Evolutionary conservation across 495 filamentous ascomycete genomes (phyloP).

Genomic region (Extremus antarcticus): DNA sequence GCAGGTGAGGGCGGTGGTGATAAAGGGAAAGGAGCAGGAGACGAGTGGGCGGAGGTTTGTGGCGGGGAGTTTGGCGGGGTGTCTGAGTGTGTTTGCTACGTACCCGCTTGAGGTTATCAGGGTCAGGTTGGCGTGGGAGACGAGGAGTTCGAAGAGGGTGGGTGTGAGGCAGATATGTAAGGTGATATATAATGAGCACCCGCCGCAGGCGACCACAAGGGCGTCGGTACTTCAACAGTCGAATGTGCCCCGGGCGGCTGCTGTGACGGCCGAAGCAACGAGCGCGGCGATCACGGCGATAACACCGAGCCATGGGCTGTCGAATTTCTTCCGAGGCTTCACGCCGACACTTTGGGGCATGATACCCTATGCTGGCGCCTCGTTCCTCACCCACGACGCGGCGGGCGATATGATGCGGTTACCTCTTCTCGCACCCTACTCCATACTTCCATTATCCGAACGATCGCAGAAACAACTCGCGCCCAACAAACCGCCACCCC

Average conservation of each 20-base stretch:
- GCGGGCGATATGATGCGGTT: constrained; percentile 67
- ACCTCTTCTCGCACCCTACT: constrained; percentile 53
- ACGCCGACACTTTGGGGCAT: constrained; percentile 81
- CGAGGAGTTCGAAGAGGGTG: constrained; percentile 53
- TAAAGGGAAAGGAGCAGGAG: constrained; percentile 59
- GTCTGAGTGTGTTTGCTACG: constrained; percentile 85
- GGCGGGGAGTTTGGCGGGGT: constrained; percentile 71
- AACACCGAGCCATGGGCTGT: constrained; percentile 53
- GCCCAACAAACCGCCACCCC: constrained; percentile 48
- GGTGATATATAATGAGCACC: constrained; percentile 71
- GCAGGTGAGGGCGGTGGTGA: constrained; percentile 71
- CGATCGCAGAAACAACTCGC: constrained; percentile 29
- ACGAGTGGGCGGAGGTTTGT: constrained; percentile 67
- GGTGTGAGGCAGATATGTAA: constrained; percentile 61
- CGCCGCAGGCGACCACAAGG: constrained; percentile 18
- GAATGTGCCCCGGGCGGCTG: constrained; percentile 24
- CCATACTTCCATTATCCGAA: constrained; percentile 43
- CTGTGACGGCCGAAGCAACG: constrained; percentile 30
- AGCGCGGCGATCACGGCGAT: constrained; percentile 33
- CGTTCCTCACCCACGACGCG: constrained; percentile 93
- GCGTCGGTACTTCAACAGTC: constrained; percentile 4
- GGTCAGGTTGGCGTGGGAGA: constrained; percentile 90
- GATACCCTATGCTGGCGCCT: constrained; percentile 92
- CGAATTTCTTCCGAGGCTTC: constrained; percentile 94
- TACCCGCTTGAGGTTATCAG: constrained; percentile 89